phyloP scores from a whole-genome alignment of 208 protist genomes.

The Wallacemonas collosoma region DNA sequence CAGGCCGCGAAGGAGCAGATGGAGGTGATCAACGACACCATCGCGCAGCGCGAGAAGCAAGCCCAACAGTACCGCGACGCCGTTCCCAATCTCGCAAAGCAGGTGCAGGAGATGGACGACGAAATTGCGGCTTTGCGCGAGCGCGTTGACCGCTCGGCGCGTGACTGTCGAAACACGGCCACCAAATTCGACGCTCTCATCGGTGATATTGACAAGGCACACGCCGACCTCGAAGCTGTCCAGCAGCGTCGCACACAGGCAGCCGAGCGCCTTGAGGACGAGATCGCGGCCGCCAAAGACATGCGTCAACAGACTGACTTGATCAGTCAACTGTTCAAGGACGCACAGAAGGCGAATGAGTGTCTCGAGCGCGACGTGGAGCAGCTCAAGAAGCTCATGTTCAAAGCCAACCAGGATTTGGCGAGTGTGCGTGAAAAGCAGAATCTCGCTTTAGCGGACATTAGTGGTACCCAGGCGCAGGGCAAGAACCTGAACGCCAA shows the following conservation, averaged over 20 bases:
- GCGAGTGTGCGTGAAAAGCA: conserved; percentile 61
- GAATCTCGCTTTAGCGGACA: conserved; percentile 75
- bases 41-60: conserved; percentile 53
- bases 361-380: conserved; percentile 74
- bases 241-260: conserved; percentile 28
- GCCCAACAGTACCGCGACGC: conserved; percentile 51
- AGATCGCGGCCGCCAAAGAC: conserved; percentile 47
- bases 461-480: conserved; percentile 81
- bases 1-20: conserved; percentile 49
- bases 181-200: conserved; percentile 26
- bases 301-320: conserved; percentile 63
- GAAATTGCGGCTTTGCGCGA: conserved; percentile 79
- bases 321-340: conserved; percentile 59
- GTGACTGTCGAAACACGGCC: conserved; percentile 28
- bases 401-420: conserved; percentile 84
- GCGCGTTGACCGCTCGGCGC: conserved; percentile 43
- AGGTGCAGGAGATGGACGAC: conserved; percentile 72
- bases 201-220: conserved; percentile 38
- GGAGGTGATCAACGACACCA: conserved; percentile 52
- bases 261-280: conserved; percentile 37
- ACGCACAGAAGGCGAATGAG: conserved; percentile 56
- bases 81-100: conserved; percentile 38
- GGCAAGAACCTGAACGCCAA: conserved; percentile 86
- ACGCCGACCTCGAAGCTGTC: conserved; percentile 32
- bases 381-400: conserved; percentile 79